Evolutionary conservation across 2,329 filamentous ascomycete genomes (phyloP).

Genomic region (Colletotrichum godetiae): DNA sequence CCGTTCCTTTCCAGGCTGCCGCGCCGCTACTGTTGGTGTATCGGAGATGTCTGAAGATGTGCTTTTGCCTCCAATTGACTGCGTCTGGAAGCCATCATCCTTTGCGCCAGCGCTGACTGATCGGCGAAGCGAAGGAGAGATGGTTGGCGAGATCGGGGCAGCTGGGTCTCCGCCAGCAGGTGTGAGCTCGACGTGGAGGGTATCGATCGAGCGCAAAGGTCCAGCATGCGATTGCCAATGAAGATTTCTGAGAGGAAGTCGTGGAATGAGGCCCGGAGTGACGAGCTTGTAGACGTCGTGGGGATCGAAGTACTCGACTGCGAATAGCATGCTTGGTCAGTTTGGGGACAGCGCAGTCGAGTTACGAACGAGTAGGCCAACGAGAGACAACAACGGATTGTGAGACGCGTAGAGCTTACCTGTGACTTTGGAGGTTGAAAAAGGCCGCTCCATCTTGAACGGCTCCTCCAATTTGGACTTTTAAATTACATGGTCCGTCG

Average conservation of each 20-base stretch:
- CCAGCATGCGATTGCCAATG: slow-evolving; percentile 97
- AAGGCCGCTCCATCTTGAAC: slow-evolving; percentile 72
- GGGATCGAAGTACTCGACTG: slow-evolving; percentile 97
- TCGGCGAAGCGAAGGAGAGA: slow-evolving; percentile 42
- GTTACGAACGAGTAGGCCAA: background rate
- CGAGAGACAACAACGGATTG: background rate
- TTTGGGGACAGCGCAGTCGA: background rate
- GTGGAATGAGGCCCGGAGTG: slow-evolving; percentile 79
- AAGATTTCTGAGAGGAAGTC: slow-evolving; percentile 88
- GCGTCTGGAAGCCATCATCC: slow-evolving; percentile 72
- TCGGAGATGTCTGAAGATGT: slow-evolving; percentile 53
- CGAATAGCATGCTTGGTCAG: slow-evolving; percentile 15
- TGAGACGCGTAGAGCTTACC: slow-evolving; percentile 56
- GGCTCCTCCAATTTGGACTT: slow-evolving; percentile 37
- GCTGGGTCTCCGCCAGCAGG: slow-evolving; percentile 62
- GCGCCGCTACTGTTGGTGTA: slow-evolving; percentile 28
- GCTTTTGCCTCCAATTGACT: slow-evolving; percentile 56
- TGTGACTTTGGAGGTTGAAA: slow-evolving; percentile 81
- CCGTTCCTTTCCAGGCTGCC: slow-evolving; percentile 63
- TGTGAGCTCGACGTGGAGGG: slow-evolving; percentile 90
- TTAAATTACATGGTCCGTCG: slow-evolving; percentile 25
- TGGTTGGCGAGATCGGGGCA: slow-evolving; percentile 45
- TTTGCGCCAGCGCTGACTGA: slow-evolving; percentile 47
- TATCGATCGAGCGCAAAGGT: slow-evolving; percentile 91
- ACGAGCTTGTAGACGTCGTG: slow-evolving; percentile 87